phyloP scores from a whole-genome alignment of 129 eudicot species.

The Tagetes patula region DNA sequence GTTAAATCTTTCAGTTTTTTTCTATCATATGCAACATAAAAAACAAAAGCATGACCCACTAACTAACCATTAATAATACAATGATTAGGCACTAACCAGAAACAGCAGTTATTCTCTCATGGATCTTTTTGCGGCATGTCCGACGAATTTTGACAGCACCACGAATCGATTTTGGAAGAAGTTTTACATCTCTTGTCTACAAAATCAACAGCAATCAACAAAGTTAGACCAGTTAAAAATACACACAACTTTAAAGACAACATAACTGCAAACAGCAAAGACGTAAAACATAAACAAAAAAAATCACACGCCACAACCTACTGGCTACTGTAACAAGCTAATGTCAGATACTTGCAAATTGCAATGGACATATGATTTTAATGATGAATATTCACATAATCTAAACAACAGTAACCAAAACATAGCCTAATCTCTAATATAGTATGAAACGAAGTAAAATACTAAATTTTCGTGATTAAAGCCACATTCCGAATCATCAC shows the following conservation, averaged over 20 bases:
- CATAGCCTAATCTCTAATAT: too few species aligned
- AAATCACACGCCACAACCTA: not conserved
- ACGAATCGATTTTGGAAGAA: conserved; percentile 63
- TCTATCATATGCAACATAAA: not conserved
- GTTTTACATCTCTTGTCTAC: conserved; percentile 78
- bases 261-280: not conserved
- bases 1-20: not conserved
- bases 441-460: too few species aligned
- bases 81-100: conserved; percentile 44
- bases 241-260: not conserved
- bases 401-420: not conserved
- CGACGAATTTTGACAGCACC: conserved; percentile 56
- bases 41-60: not conserved
- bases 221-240: not conserved
- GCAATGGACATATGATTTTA: not conserved
- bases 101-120: conserved; percentile 81
- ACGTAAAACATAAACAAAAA: not conserved
- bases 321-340: not conserved
- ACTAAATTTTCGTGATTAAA: too few species aligned
- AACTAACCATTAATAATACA: conserved; percentile 2
- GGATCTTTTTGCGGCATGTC: conserved; percentile 85
- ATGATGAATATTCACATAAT: not conserved
- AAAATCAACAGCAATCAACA: conserved; percentile 2
- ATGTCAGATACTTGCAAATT: not conserved
- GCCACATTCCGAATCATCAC: too few species aligned